Evolutionary conservation across 805 yeast species (phyloP).

Genomic region (Candida xiaguanensis): DNA sequence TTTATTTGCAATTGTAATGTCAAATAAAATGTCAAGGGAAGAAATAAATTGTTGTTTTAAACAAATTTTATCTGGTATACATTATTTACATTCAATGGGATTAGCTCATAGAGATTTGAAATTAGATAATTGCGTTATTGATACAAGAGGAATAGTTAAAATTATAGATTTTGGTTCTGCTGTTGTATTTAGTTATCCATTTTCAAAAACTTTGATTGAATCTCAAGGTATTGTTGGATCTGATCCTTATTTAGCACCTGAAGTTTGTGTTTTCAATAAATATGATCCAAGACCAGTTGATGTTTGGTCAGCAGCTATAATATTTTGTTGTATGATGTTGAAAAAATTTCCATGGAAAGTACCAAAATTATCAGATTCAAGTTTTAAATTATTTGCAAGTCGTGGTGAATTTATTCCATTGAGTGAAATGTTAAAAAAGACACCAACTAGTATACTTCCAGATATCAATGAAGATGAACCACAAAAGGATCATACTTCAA

Average conservation of each 20-base stretch:
- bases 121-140: conserved; percentile 78
- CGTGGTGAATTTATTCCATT: conserved; percentile 52
- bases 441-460: conserved; percentile 17
- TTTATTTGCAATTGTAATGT: conserved; percentile 84
- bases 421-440: conserved; percentile 44
- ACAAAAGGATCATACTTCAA: conserved; percentile 53
- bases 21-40: conserved; percentile 74
- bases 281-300: conserved; percentile 80
- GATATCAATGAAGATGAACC: conserved; percentile 15
- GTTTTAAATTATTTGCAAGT: conserved; percentile 58
- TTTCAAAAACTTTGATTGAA: conserved; percentile 52
- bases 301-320: conserved; percentile 81
- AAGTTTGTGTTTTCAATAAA: conserved; percentile 53
- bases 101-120: conserved; percentile 81
- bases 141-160: conserved; percentile 68
- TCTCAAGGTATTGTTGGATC: conserved; percentile 81
- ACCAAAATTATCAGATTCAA: conserved; percentile 66
- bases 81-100: conserved; percentile 72
- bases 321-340: conserved; percentile 82
- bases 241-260: conserved; percentile 86
- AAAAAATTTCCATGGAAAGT: conserved; percentile 88
- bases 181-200: conserved; percentile 76
- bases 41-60: conserved; percentile 80
- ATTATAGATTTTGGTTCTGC: conserved; percentile 84
- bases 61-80: conserved; percentile 70